These are phyloP conservation scores for Gynochthodes officinalis DNA, from an alignment of 257 asterid genomes.

Conservation along the genomic window DNA sequence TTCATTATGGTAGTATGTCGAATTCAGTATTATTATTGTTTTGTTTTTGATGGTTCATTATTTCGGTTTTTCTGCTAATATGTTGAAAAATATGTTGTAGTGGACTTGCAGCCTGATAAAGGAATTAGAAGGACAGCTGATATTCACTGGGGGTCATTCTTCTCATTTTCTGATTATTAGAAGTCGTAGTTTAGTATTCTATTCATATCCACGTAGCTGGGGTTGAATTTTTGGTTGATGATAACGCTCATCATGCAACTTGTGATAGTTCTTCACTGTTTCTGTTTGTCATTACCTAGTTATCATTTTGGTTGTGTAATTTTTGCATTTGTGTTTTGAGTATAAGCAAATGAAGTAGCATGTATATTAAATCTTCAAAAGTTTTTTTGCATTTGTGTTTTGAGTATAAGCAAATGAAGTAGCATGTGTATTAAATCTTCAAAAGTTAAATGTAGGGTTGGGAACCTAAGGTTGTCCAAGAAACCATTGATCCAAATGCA, in stretches of 20 bases:
- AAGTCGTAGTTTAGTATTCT: no score
- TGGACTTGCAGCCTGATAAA: neutral
- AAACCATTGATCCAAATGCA: constrained; percentile 88
- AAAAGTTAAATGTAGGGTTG: no score
- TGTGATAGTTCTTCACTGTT: neutral
- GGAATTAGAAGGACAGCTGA: neutral
- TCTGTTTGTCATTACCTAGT: neutral
- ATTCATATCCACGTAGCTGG: neutral
- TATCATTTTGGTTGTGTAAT: neutral
- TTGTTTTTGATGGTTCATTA: neutral
- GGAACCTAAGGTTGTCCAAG: constrained; percentile 98
- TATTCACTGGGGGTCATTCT: neutral
- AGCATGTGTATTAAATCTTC: no score
- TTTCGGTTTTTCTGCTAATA: neutral
- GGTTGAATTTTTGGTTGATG: neutral
- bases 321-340: neutral
- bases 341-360: no score
- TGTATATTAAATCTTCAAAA: no score
- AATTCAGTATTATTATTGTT: neutral
- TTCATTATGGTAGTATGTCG: neutral
- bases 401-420: no score
- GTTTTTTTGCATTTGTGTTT: no score
- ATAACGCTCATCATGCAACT: neutral
- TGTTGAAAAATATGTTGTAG: neutral
- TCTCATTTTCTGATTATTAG: neutral